Evolutionary conservation across 495 filamentous ascomycete species (phyloP), one percentile per base, ranked within the genome.

Genomic region (Penicillium coffeae): DNA sequence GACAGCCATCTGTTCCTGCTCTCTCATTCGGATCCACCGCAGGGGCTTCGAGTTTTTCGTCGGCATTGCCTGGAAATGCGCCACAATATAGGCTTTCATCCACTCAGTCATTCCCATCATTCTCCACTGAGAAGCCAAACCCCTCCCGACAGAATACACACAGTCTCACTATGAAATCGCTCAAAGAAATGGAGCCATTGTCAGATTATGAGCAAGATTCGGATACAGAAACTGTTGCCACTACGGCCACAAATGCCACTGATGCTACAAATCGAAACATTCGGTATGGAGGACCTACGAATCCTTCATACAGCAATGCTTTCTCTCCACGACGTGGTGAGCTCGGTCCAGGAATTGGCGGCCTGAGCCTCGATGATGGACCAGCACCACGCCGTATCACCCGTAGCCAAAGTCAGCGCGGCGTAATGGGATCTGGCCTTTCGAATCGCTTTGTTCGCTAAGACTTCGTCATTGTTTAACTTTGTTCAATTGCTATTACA

Each of bases 131-230:
- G 27, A 47, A 57, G 18, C 44, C 56, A 25, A 45, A 57, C 16
- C 44, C 54, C 41, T 30, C 10, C 4, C 25, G 25, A 30, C 50
- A 50, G 7, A 51, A 62, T 32, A 55, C 58, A 3, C 65, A 68
- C 43, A 69, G 68, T 50, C 70, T 71, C 50, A 74, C 62, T 2
- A 54, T 71, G 55, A 58, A 64, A 21, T 63, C 59, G 25, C 52
- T 73, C 34, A 69, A 62, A 45, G 56, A 48, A 18, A 58, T 60
- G 18, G 68, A 73, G 2, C 58, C 65, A 19, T 45, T 35, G 0
- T 71, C 64, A 1, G 67, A 72, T 37, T 64, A 66, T n/a, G 71
- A 73, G 20, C 60, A 52, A 35, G 72, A 75, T 38, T 75, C 72
- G 3, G 72, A 75, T 30, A 63, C 53, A 19, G 72, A 73, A 50